Evolutionary conservation across 2,329 filamentous ascomycete species (phyloP).

Genomic region (Xylaria sp.): DNA sequence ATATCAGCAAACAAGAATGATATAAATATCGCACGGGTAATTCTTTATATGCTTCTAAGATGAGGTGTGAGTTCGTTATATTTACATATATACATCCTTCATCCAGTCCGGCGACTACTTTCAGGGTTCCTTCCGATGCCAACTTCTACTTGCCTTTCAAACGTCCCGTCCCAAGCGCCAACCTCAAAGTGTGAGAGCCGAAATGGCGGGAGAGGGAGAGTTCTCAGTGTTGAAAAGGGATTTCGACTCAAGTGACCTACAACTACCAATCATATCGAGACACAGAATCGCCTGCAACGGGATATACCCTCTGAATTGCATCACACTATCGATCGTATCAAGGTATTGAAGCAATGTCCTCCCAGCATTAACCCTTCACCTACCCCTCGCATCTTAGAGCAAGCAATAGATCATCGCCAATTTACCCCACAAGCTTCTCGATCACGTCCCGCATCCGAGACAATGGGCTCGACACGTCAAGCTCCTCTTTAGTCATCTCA

Average conservation of each 20-base stretch:
- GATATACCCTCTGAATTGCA: background rate
- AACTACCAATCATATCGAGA: background rate
- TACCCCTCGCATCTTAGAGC: background rate
- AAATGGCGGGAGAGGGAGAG: too few species aligned
- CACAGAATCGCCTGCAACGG: background rate
- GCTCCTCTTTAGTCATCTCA: slow-evolving; percentile 35
- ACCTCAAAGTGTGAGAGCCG: too few species aligned
- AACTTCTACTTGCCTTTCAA: too few species aligned
- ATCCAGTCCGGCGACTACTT: too few species aligned
- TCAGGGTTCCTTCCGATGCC: too few species aligned
- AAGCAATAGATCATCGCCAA: background rate
- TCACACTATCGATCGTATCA: background rate
- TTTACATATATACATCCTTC: too few species aligned
- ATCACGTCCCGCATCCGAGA: slow-evolving; percentile 42
- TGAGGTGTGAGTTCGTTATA: too few species aligned
- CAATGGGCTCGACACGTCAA: slow-evolving; percentile 42
- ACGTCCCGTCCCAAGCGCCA: too few species aligned
- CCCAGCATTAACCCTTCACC: slow-evolving; percentile 6
- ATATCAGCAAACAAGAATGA: background rate
- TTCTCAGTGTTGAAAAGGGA: too few species aligned
- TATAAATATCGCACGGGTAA: background rate
- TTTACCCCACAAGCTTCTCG: slow-evolving; percentile 44
- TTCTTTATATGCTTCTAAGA: background rate
- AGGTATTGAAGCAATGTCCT: background rate
- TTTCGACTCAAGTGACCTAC: too few species aligned